Evolutionary conservation across 352 stramenopile genomes (phyloP), one percentile per base, ranked within the genome.

Genomic region (Pythium grandisporangium): DNA sequence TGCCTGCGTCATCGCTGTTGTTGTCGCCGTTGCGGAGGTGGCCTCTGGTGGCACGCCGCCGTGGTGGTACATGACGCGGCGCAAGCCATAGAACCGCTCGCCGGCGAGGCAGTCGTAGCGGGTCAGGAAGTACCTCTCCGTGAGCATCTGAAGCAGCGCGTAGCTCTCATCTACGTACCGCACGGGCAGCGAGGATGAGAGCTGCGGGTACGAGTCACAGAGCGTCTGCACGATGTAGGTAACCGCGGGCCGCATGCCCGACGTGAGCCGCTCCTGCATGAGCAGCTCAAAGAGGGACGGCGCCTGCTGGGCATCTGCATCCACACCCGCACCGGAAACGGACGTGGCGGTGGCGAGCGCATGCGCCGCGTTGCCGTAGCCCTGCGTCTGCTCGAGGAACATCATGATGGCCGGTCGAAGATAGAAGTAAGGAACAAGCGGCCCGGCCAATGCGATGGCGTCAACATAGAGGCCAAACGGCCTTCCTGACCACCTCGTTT

Each of bases 71-170:
- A 72, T 58, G 6, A 90, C 74, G 37, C 80, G 75, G 54, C 90
- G 91, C 63, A 93, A 88, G 24, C 80, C 77, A 49, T 86, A 91
- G 29, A 91, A 91, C 40, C 84, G 84, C 56, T 93, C 80, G 3
- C 63, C 82, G n/a, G 68, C 63, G 22, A 91, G 46, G 41, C 72
- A 72, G 44, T 90, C 77, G 48, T 93, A 88, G 19, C 70, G 61
- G 14, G 58, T 61, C 16, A 93, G 51, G 37, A 87, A 93, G 50
- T 89, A 88, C 35, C 61, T 50, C 56, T 91, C 77, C 5, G 84
- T 48, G 16, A 62, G 47, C 21, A 69, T 61, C 17, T 65, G 52
- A n/a, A 88, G 48, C 33, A 91, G 48, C 42, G 73, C 70, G 51
- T 87, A 93, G 35, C 57, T 76, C 61, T 93, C 80, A 38, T 93